Base-by-base conservation (phyloP, 75 land plant genomes). In the Sequoiadendron giganteum region DNA sequence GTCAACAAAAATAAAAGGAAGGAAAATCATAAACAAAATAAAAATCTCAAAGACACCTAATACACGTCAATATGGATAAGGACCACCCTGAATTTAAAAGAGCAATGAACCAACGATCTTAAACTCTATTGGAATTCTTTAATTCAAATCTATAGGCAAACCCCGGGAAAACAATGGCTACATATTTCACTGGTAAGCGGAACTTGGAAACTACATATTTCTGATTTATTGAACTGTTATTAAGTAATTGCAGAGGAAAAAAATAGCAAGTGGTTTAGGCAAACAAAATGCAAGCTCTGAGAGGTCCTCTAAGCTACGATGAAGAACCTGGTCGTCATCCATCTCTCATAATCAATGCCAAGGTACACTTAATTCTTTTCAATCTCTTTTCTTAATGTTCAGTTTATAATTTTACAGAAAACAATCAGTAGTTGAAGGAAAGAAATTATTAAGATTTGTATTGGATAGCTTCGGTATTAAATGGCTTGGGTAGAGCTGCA, bases 291-390 rank as follows among this genome's bases (percentile, higher is more conserved):
- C 94, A 93, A 45, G 94, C 93, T 86, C 40, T 95, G 36, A 92
- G 72, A 75, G 97, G 89, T 1, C 96, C 97, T 5, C 84, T 90
- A 3, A 92, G 91, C 76, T 97, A 97, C 86, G 94, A 94, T 0
- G 81, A 87, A n/a, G 99, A 97, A 45, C 97, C 99, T 14, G 77
- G 91, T 55, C 99, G 99, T 83, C 93, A 95, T 84, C 94, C 94
- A 19, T 85, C 88, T 19, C 95, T 97, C 40, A 89, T 85, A 8
- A 93, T 95, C 88, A 97, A 97, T 68, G 83, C 95, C 91, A 93
- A 94, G 97, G 97, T 92, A n/a, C 72, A 18, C 18, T 56, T 86
- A 54, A 19, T 79, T 73, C 19, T 39, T 38, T 49, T 47, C 34
- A 36, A 43, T 28, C 13, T 42, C 2, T 49, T 30, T 18, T 73